Conservation (phyloP, 495 filamentous ascomycete species). For the Podospora sp. region DNA sequence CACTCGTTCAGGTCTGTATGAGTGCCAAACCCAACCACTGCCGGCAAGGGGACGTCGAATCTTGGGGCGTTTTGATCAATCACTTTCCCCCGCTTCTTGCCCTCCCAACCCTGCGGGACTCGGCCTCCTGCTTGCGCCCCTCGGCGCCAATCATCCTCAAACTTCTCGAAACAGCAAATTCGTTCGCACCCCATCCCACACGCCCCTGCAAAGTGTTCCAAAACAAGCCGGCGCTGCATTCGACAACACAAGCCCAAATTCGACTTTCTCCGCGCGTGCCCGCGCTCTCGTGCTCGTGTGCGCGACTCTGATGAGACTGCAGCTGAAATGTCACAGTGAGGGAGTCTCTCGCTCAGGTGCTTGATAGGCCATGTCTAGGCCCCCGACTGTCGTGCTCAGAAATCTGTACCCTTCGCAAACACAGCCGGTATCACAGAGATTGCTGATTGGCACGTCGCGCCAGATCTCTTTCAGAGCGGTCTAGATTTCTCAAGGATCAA, state of each 20-base stretch:
- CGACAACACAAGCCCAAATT: neutral
- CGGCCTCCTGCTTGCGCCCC: neutral
- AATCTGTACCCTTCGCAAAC: slow-evolving; percentile 1
- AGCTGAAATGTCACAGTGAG: neutral
- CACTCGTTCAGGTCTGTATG: neutral
- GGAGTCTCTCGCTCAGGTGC: slow-evolving; percentile 15
- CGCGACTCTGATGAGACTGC: neutral
- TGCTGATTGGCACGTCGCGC: slow-evolving; percentile 10
- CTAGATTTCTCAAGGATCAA: slow-evolving; percentile 1
- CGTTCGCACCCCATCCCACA: neutral
- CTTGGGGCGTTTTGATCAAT: neutral
- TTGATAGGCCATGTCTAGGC: slow-evolving; percentile 17
- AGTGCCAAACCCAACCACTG: neutral
- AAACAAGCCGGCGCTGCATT: slow-evolving; percentile 13
- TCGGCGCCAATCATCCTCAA: slow-evolving; percentile 5
- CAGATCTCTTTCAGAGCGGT: slow-evolving; percentile 18
- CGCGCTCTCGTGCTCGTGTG: neutral
- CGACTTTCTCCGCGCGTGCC: neutral
- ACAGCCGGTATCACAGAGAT: neutral
- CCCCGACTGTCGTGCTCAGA: slow-evolving; percentile 12
- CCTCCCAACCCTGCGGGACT: neutral
- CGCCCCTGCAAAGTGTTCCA: slow-evolving; percentile 5
- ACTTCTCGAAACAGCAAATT: slow-evolving; percentile 9
- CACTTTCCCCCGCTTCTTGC: neutral
- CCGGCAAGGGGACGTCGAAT: neutral